Conservation (phyloP, 2,329 filamentous ascomycete species). For the Lecanoromycetidae sp. region DNA sequence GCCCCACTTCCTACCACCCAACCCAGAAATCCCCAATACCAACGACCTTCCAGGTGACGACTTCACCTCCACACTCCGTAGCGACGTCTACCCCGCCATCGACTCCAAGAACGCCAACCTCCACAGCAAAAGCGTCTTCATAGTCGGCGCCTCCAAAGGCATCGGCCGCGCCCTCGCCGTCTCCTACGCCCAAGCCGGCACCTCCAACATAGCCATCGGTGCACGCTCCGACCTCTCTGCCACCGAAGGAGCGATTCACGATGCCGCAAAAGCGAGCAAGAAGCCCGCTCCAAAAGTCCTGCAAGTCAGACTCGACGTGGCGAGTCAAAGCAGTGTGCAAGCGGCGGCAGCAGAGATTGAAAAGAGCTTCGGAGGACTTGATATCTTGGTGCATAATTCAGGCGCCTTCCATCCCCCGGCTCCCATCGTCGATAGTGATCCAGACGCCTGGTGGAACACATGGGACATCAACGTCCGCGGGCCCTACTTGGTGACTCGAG, state of each 20-base stretch:
- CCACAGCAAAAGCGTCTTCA: conserved; percentile 34
- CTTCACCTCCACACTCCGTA: conserved; percentile 25
- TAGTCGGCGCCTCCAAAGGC: conserved; percentile 45
- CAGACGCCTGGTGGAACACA: conserved; percentile 31
- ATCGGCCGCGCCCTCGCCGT: conserved; percentile 43
- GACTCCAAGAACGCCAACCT: conserved; percentile 26
- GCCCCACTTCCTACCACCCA: too few relatives aligned
- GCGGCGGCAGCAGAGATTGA: conserved; percentile 26
- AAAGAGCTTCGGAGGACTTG: conserved; percentile 26
- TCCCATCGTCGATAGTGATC: conserved; percentile 27
- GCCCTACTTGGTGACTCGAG: conserved; percentile 33
- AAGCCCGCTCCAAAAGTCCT: conserved; percentile 31
- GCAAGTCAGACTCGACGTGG: conserved; percentile 34
- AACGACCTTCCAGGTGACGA: conserved; percentile 4
- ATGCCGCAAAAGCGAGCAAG: conserved; percentile 29
- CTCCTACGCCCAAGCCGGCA: conserved; percentile 45
- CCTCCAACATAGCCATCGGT: conserved; percentile 40
- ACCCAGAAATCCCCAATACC: background rate
- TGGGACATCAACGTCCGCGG: conserved; percentile 41
- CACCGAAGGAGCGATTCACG: conserved; percentile 22
- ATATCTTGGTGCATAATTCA: conserved; percentile 40
- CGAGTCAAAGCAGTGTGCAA: conserved; percentile 28
- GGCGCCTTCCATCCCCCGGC: conserved; percentile 24
- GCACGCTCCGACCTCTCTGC: conserved; percentile 39
- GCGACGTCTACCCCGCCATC: conserved; percentile 45